A percentile compares a stretch with the other conserved stretches of the same genome.
Evolutionary conservation across 2,329 filamentous ascomycete genomes (phyloP).

Genomic region (Pyricularia pennisetigena): DNA sequence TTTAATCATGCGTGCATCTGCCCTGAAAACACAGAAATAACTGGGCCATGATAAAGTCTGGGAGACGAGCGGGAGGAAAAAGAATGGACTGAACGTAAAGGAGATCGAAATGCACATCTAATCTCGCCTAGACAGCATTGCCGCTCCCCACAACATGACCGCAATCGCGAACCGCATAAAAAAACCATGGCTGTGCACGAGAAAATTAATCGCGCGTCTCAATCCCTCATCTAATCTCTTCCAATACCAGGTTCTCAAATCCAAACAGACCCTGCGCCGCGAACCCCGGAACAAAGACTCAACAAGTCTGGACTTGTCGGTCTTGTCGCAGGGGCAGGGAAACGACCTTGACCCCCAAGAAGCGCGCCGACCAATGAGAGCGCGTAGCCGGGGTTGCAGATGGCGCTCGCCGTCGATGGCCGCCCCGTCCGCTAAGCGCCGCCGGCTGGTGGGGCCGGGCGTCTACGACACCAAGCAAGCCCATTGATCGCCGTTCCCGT

Average conservation of each 20-base stretch:
- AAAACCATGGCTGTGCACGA: background rate
- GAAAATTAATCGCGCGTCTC: background rate
- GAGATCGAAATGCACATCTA: too few relatives aligned
- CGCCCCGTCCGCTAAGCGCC: background rate
- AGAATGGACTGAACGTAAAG: too few relatives aligned
- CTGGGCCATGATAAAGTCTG: too few relatives aligned
- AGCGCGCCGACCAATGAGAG: background rate
- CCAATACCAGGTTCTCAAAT: background rate
- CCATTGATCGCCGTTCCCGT: background rate
- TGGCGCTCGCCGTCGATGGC: background rate
- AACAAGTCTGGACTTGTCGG: background rate
- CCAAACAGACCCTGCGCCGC: background rate
- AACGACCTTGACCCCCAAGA: too few relatives aligned
- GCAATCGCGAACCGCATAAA: background rate
- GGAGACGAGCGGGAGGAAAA: too few relatives aligned
- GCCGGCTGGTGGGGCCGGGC: background rate
- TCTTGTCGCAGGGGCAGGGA: background rate
- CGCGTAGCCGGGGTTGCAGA: background rate
- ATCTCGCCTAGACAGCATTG: too few relatives aligned
- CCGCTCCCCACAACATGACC: background rate
- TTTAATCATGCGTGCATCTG: too few relatives aligned
- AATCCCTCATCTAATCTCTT: background rate
- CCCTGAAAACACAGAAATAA: too few relatives aligned
- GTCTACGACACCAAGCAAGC: background rate
- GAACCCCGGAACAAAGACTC: background rate